These are phyloP conservation scores for Micractinium conductrix DNA, from an alignment of 139 green algal species.

Conservation along the genomic window DNA sequence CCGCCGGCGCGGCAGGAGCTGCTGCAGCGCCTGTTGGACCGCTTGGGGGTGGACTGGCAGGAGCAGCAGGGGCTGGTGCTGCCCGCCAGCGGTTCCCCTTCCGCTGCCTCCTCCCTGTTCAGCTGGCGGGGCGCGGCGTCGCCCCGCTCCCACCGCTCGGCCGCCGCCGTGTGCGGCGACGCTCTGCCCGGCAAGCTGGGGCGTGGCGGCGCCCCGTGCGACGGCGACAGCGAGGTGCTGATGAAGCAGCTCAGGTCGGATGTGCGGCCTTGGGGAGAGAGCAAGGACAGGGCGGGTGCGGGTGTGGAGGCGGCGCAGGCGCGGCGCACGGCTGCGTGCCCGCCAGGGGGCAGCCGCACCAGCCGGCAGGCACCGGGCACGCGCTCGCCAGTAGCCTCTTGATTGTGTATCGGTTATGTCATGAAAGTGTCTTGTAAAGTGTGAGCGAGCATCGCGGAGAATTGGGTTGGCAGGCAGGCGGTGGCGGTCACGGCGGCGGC, in stretches of 20 bases:
- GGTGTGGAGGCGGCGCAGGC: too few species aligned
- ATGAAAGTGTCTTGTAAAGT: too few species aligned
- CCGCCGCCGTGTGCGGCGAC: neutral
- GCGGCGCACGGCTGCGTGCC: too few species aligned
- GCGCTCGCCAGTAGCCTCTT: too few species aligned
- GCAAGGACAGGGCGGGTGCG: neutral
- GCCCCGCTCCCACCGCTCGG: neutral
- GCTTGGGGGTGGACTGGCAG: constrained; percentile 1
- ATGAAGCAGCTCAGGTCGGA: constrained; percentile 1
- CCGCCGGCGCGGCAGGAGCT: neutral
- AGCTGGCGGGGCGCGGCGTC: neutral
- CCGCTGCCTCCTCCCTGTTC: neutral
- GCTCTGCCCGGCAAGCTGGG: neutral
- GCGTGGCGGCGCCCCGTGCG: neutral
- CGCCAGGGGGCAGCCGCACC: too few species aligned
- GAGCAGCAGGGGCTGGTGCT: constrained; percentile 10
- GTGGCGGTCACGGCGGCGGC: too few species aligned
- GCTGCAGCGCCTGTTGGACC: constrained; percentile 7
- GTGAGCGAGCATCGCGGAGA: too few species aligned
- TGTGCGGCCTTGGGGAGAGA: neutral
- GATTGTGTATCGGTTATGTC: too few species aligned
- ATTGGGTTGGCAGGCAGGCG: too few species aligned
- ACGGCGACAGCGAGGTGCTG: neutral
- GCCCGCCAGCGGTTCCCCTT: neutral
- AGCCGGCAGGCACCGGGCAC: too few species aligned